Conservation (phyloP, 2,329 filamentous ascomycete genomes). For the Podosphaera xanthii region DNA sequence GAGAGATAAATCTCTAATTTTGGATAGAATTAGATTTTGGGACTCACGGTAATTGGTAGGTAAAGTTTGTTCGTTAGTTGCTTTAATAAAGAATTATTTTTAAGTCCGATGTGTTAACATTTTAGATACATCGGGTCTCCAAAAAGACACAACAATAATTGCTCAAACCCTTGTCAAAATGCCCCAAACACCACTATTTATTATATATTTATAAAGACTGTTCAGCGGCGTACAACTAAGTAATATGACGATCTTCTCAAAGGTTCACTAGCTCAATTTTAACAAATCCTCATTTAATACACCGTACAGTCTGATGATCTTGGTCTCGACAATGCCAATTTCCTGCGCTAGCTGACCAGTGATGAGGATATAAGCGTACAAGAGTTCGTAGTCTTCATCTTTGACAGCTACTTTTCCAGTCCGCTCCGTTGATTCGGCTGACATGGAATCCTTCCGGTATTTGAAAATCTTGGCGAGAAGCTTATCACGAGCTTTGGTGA, state of each 20-base stretch:
- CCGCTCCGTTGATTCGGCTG: slow-evolving; percentile 3
- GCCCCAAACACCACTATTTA: too few species aligned
- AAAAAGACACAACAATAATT: too few species aligned
- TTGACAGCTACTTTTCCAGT: slow-evolving; percentile 21
- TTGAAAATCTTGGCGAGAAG: slow-evolving; percentile 71
- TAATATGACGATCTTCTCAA: not conserved
- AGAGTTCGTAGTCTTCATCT: slow-evolving; percentile 67
- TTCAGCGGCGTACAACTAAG: not conserved
- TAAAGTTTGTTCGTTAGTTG: too few species aligned
- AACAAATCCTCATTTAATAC: slow-evolving; percentile 36
- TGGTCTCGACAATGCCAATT: slow-evolving; percentile 33
- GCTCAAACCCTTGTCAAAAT: too few species aligned
- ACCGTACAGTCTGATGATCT: slow-evolving; percentile 40
- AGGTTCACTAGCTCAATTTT: slow-evolving; percentile 18
- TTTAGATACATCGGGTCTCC: too few species aligned
- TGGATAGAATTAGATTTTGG: not conserved
- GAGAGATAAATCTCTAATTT: slow-evolving; percentile 7
- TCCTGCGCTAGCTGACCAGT: slow-evolving; percentile 44
- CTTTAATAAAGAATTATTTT: too few species aligned
- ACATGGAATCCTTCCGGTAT: slow-evolving; percentile 41
- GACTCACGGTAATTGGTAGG: too few species aligned
- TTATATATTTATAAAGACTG: not conserved
- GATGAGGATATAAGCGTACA: slow-evolving; percentile 72
- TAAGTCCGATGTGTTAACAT: too few species aligned
- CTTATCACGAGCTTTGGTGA: slow-evolving; percentile 57